These are phyloP conservation scores for Blastomyces parvus DNA, from an alignment of 2,329 filamentous ascomycete genomes.

Conservation along the genomic window DNA sequence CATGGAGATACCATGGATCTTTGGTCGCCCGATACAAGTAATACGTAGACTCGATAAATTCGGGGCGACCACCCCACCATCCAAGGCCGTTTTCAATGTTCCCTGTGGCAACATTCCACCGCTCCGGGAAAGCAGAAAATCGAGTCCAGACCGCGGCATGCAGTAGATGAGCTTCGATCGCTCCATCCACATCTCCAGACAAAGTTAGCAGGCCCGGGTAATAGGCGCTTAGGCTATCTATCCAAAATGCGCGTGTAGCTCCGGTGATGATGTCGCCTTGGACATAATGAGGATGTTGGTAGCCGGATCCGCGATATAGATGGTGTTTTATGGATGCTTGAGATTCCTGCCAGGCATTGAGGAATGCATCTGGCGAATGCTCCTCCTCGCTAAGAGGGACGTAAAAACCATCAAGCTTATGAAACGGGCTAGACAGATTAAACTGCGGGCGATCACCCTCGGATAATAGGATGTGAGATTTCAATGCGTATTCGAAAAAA, in stretches of 20 bases:
- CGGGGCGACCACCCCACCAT: conserved; percentile 92
- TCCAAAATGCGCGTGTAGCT: conserved; percentile 82
- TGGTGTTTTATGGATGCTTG: conserved; percentile 83
- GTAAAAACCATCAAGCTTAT: conserved; percentile 55
- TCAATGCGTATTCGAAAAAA: conserved; percentile 97
- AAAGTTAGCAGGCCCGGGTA: conserved; percentile 82
- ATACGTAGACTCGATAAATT: conserved; percentile 95
- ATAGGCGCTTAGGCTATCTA: conserved; percentile 91
- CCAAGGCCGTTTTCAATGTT: conserved; percentile 76
- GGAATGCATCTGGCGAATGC: conserved; percentile 66
- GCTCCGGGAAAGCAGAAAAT: conserved; percentile 85
- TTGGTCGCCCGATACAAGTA: conserved; percentile 88
- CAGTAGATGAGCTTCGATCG: conserved; percentile 77
- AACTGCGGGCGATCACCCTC: conserved; percentile 46
- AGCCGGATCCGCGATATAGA: conserved; percentile 65
- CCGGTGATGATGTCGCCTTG: conserved; percentile 84
- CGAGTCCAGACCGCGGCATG: conserved; percentile 91
- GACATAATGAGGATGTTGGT: conserved; percentile 84
- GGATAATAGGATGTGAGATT: conserved; percentile 83
- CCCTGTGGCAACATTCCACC: conserved; percentile 80
- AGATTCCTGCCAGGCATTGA: conserved; percentile 73
- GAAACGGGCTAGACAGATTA: conserved; percentile 33
- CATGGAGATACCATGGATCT: conserved; percentile 92
- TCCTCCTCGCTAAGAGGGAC: conserved; percentile 53
- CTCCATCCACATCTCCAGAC: conserved; percentile 83